Conservation (phyloP, 371 early-diverging fungal species). For the Mortierella sp. region DNA sequence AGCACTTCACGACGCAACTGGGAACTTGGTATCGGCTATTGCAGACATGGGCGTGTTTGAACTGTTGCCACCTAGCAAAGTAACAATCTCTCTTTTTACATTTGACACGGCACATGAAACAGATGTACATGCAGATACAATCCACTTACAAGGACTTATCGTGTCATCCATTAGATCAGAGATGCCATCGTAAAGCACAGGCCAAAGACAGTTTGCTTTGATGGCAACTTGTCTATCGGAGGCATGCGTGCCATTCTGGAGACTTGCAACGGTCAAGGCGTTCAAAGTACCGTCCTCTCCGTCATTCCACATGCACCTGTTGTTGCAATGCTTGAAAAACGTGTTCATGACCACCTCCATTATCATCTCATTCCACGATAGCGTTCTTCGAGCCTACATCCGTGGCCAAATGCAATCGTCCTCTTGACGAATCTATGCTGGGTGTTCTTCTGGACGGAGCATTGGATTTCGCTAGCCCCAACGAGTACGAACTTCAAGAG, state of each 20-base stretch:
- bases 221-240: constrained; percentile 73
- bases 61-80: constrained; percentile 53
- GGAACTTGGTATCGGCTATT: constrained; percentile 81
- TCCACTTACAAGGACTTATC: too few relatives aligned
- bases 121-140: neutral
- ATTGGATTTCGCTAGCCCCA: constrained; percentile 71
- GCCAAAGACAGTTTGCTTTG: constrained; percentile 72
- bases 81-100: constrained; percentile 11
- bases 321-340: too few relatives aligned
- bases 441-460: constrained; percentile 19
- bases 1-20: constrained; percentile 76
- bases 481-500: constrained; percentile 69
- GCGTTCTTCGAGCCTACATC: constrained; percentile 94
- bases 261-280: constrained; percentile 40
- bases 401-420: constrained; percentile 76
- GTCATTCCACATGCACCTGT: too few relatives aligned
- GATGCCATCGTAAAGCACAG: constrained; percentile 41
- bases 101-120: neutral
- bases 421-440: constrained; percentile 58
- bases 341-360: too few relatives aligned
- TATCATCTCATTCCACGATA: constrained; percentile 11
- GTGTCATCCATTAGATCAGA: constrained; percentile 36
- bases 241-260: constrained; percentile 58
- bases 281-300: constrained; percentile 51
- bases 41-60: constrained; percentile 90